These are phyloP conservation scores for Lachnellula subtilissima DNA, from an alignment of 2,329 filamentous ascomycete species.

Conservation along the genomic window DNA sequence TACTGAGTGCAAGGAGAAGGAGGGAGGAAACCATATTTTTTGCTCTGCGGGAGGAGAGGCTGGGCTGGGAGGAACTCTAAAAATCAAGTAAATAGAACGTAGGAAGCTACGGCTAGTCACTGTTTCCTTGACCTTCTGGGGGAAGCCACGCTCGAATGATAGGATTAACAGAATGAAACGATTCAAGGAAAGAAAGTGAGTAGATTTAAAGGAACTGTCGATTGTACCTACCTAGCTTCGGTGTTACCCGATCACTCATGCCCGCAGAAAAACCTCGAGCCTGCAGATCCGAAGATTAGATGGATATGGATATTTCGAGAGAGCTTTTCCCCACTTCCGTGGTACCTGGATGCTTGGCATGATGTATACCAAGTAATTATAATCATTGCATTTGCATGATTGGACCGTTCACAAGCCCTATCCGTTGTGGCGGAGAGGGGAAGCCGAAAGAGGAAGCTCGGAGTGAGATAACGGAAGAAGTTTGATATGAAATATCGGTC, in stretches of 20 bases:
- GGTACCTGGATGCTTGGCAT: background rate
- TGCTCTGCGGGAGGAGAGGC: background rate
- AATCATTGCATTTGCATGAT: background rate
- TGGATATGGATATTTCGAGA: background rate
- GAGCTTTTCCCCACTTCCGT: background rate
- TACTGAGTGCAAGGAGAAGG: slow-evolving; percentile 2
- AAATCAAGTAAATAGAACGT: slow-evolving; percentile 1
- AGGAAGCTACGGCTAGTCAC: background rate
- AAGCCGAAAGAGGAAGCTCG: slow-evolving; percentile 3
- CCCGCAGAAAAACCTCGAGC: background rate
- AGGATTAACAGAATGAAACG: background rate
- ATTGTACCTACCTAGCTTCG: background rate
- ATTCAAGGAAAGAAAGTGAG: background rate
- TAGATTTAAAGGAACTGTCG: background rate
- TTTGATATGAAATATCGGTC: background rate
- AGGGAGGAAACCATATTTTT: background rate
- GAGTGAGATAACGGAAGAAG: background rate
- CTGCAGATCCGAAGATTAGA: too few species aligned
- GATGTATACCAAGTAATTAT: background rate
- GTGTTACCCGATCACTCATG: background rate
- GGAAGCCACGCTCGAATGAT: background rate
- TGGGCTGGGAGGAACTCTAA: background rate
- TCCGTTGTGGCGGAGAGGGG: background rate
- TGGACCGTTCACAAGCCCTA: background rate
- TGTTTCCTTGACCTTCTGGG: background rate